phyloP scores from a whole-genome alignment of 2,329 filamentous ascomycete genomes.

The Hymenoscyphus linearis region DNA sequence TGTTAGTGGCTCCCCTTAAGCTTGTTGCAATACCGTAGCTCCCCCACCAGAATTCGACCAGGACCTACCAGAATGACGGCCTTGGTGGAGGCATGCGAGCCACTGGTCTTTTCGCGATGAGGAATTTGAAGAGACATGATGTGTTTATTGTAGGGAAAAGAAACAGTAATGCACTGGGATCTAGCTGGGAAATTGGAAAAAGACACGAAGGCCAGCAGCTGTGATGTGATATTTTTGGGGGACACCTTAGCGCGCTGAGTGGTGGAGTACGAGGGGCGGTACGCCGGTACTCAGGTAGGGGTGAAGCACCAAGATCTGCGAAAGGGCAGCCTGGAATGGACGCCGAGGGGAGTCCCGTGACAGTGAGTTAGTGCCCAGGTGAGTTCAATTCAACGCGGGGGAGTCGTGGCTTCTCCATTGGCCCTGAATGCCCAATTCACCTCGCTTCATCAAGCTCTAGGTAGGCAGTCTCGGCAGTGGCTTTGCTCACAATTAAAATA shows the following conservation, averaged over 20 bases:
- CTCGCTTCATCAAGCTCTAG: no score
- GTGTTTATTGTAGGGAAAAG: not conserved
- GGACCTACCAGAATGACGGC: constrained; percentile 81
- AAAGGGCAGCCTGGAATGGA: not conserved
- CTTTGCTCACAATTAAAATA: no score
- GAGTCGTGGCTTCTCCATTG: no score
- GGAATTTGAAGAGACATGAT: constrained; percentile 40
- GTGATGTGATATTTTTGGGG: not conserved
- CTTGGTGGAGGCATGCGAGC: constrained; percentile 64
- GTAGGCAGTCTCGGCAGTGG: no score
- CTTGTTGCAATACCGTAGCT: not conserved
- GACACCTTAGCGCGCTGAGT: not conserved
- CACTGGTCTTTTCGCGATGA: constrained; percentile 45
- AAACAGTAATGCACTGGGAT: constrained; percentile 2
- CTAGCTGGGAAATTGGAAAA: not conserved
- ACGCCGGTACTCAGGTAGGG: not conserved
- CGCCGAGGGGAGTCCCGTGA: not conserved
- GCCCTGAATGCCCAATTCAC: no score
- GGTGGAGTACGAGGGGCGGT: not conserved
- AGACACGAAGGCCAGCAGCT: constrained; percentile 1
- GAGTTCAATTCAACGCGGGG: no score
- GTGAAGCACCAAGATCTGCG: not conserved
- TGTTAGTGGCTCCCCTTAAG: constrained; percentile 17
- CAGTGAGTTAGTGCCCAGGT: no score
- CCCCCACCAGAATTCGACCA: not conserved